Evolutionary conservation across 2,329 filamentous ascomycete species (phyloP).

Genomic region (Fusarium sp.): DNA sequence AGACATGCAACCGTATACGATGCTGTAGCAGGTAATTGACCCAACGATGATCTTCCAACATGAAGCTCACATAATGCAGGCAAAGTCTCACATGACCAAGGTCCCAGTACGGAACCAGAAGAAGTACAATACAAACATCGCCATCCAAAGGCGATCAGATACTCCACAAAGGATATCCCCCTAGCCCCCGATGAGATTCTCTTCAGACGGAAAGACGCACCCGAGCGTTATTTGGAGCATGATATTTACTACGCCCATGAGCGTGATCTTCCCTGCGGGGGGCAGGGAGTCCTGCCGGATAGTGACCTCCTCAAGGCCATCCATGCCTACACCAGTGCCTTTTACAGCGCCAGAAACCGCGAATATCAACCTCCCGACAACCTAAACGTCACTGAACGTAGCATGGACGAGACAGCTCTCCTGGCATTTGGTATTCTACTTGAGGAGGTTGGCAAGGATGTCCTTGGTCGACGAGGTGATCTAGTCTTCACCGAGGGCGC

Average conservation of each 20-base stretch:
- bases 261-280: slow-evolving; percentile 62
- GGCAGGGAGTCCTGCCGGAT: slow-evolving; percentile 69
- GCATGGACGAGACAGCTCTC: slow-evolving; percentile 83
- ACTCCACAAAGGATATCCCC: slow-evolving; percentile 48
- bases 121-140: slow-evolving; percentile 26
- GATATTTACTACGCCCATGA: slow-evolving; percentile 79
- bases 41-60: slow-evolving; percentile 7
- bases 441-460: slow-evolving; percentile 75
- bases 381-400: slow-evolving; percentile 64
- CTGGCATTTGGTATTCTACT: slow-evolving; percentile 80
- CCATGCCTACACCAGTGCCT: slow-evolving; percentile 76
- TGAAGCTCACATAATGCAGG: slow-evolving; percentile 50
- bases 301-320: slow-evolving; percentile 77
- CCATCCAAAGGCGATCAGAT: slow-evolving; percentile 39
- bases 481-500: slow-evolving; percentile 76
- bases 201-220: slow-evolving; percentile 74
- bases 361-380: slow-evolving; percentile 35
- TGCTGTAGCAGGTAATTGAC: slow-evolving; percentile 73
- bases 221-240: slow-evolving; percentile 75
- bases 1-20: slow-evolving; percentile 74
- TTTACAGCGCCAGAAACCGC: slow-evolving; percentile 65
- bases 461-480: slow-evolving; percentile 75
- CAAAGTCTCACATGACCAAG: slow-evolving; percentile 48
- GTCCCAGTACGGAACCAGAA: slow-evolving; percentile 44
- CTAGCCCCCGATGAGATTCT: slow-evolving; percentile 79